Base-by-base conservation (phyloP, 768 basidiomycete species). In the Xerocomellus amylosporus region DNA sequence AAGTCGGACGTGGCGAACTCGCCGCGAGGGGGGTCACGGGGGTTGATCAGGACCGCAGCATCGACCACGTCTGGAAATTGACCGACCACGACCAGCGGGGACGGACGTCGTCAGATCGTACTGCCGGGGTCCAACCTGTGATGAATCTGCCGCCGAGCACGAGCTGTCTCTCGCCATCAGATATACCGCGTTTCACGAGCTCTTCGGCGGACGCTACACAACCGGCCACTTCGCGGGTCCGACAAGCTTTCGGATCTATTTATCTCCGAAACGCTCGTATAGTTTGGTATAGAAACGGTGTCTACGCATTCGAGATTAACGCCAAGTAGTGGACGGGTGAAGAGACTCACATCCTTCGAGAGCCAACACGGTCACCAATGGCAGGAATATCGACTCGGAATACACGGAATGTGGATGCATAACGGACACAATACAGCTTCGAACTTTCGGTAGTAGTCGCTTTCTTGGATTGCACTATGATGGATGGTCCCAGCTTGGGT, bases 181-280 rank as follows among this genome's bases (percentile, higher is more conserved):
- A 74, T 6, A 86, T 70, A 0, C 79, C 79, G 3, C 77, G 62
- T 12, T 72, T 62, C 31, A 82, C 68, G 36, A 87, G 75, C 56
- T 82, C 73, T 26, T 71, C 65, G 0, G 77, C 74, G 5, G 81
- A 74, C 8, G 75, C 79, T 17, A 83, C 77, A 51, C 81, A 84
- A 45, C 86, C 83, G 43, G 79, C 71, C 12, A 87, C 81, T 55
- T 88, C 86, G 8, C 84, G 71, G 2, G 73, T 71, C 85, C 83
- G 0, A 82, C 60, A 9, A 87, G 66, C 3, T 69, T 73, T 37
- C 73, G 75, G 31, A 86, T 69, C 24, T 74, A 74, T 13, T 64
- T 69, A 53, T 87, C 79, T 0, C 86, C 85, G 54, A 75, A 87
- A 4, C 0, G 82, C 82, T 1, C 85, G 80, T 82, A 64, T 87